Conservation (phyloP, 768 basidiomycete species). For the Grammothele lineata region DNA sequence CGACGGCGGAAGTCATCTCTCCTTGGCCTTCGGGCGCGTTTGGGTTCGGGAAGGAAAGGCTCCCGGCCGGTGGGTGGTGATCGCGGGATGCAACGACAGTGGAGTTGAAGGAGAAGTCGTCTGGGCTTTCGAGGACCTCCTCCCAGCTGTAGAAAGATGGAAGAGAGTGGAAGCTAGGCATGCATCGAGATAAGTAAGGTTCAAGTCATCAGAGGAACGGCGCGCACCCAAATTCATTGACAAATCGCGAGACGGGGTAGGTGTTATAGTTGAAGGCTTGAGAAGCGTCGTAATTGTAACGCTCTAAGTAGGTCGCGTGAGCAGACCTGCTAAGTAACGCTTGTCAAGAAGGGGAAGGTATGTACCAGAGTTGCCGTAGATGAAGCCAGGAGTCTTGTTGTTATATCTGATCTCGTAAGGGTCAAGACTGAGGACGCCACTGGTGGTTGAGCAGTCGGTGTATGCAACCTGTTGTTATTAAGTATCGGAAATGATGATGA, state of each 20-base stretch:
- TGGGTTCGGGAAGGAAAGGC: conserved; percentile 50
- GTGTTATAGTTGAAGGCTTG: conserved; percentile 51
- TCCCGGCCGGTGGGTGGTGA: conserved; percentile 52
- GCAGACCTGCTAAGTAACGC: background rate
- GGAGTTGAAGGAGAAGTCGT: conserved; percentile 55
- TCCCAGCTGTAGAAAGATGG: conserved; percentile 61
- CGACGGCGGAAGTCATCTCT: conserved; percentile 48
- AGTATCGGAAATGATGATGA: background rate
- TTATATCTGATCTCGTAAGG: conserved; percentile 48
- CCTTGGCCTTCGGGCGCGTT: conserved; percentile 49
- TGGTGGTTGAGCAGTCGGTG: conserved; percentile 56
- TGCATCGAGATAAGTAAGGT: background rate
- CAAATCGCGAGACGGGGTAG: conserved; percentile 46
- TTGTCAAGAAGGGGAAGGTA: too few relatives aligned
- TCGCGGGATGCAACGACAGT: conserved; percentile 52
- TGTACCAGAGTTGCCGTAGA: conserved; percentile 52
- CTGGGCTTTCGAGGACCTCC: conserved; percentile 45
- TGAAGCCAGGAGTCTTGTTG: conserved; percentile 47
- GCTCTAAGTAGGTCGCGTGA: conserved; percentile 33
- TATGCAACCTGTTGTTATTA: conserved; percentile 41
- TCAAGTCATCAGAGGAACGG: background rate
- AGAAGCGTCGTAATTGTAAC: conserved; percentile 51
- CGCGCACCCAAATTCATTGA: conserved; percentile 54
- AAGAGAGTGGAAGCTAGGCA: conserved; percentile 54
- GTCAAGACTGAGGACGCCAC: conserved; percentile 52